phyloP scores from a whole-genome alignment of 179 eudicot species.

The Silene coronaria region DNA sequence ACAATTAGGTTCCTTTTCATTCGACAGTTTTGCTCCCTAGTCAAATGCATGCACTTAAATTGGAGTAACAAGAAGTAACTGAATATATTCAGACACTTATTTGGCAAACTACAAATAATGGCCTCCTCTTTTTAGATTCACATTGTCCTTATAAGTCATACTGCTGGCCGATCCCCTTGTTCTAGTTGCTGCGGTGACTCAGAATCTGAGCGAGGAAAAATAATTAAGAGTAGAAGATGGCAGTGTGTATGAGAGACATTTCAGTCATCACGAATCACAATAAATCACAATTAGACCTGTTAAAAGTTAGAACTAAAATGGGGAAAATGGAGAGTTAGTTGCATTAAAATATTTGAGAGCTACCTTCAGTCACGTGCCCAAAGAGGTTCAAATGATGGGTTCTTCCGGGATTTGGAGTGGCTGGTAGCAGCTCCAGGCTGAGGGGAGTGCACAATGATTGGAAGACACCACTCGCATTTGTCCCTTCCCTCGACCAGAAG shows the following conservation, averaged over 20 bases:
- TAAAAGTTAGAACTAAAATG: not conserved
- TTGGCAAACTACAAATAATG: not conserved
- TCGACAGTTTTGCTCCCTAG: not conserved
- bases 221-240: not conserved
- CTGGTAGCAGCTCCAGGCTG: conserved; percentile 55
- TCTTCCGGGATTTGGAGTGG: conserved; percentile 48
- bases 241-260: not conserved
- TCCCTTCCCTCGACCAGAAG: conserved; percentile 81
- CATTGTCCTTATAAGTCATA: not conserved
- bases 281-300: not conserved
- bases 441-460: conserved; percentile 90
- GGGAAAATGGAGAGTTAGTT: not conserved
- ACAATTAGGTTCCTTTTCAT: not conserved
- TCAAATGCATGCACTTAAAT: conserved; percentile 1
- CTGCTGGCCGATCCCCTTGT: not conserved
- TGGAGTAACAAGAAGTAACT: not conserved
- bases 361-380: conserved; percentile 66
- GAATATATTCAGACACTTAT: not conserved
- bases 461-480: conserved; percentile 91
- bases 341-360: not conserved
- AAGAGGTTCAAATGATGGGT: conserved; percentile 53
- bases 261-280: not conserved
- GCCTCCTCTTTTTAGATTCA: not conserved
- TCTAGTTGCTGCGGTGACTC: not conserved
- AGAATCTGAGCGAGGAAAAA: not conserved